Conservation (phyloP, 2,329 filamentous ascomycete species). For the Talaromyces sp. region DNA sequence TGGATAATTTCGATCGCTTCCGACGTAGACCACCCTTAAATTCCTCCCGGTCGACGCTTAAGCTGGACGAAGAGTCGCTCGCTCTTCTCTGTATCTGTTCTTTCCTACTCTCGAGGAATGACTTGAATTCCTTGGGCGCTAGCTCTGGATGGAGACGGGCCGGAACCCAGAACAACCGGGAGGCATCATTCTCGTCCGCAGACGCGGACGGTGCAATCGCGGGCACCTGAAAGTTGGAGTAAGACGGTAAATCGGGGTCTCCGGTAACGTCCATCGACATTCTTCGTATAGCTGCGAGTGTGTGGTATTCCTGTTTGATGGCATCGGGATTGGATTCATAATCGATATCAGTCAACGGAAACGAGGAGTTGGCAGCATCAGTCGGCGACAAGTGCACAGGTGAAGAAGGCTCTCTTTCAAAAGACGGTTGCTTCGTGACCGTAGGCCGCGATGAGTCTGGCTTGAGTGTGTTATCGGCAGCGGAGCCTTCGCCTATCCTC, state of each 20-base stretch:
- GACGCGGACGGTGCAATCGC: conserved; percentile 40
- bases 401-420: conserved; percentile 47
- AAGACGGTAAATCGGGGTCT: conserved; percentile 52
- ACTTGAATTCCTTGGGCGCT: conserved; percentile 93
- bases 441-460: conserved; percentile 18
- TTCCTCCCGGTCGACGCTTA: conserved; percentile 48
- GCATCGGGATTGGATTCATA: conserved; percentile 87
- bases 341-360: conserved; percentile 75
- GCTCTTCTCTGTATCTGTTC: conserved; percentile 83
- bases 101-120: conserved; percentile 87
- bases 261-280: conserved; percentile 89
- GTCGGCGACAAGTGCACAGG: conserved; percentile 50
- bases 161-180: conserved; percentile 90
- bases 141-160: conserved; percentile 90
- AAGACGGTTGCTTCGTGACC: conserved; percentile 21
- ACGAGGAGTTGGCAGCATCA: conserved; percentile 56
- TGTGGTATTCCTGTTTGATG: conserved; percentile 87
- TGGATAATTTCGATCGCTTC: conserved; percentile 93
- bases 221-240: conserved; percentile 38
- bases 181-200: conserved; percentile 75
- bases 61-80: conserved; percentile 59
- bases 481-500: conserved; percentile 25
- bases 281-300: conserved; percentile 79
- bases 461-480: conserved; percentile 27
- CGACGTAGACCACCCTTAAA: conserved; percentile 61